phyloP scores from a whole-genome alignment of 768 basidiomycete genomes.

The Termitomyces sp. region DNA sequence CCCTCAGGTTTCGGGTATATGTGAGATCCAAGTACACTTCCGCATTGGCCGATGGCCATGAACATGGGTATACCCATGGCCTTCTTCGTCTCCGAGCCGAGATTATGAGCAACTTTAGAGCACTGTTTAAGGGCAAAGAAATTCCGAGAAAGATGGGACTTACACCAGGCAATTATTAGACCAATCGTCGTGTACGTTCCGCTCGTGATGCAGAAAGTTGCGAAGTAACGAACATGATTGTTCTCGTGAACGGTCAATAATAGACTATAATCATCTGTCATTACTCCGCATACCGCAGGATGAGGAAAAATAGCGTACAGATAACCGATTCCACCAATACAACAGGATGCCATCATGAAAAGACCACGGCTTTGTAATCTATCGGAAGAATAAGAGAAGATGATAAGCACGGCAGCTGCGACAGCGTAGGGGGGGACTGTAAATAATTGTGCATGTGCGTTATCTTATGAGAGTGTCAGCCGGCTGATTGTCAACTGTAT shows the following conservation, averaged over 20 bases:
- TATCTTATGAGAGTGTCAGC: constrained; percentile 31
- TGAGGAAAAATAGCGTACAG: constrained; percentile 34
- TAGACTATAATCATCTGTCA: constrained; percentile 29
- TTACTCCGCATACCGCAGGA: neutral
- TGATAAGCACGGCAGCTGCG: constrained; percentile 55
- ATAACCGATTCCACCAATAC: constrained; percentile 55
- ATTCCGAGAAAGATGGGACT: constrained; percentile 18
- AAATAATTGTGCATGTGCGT: constrained; percentile 62
- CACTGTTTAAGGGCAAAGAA: neutral
- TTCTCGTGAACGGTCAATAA: constrained; percentile 50
- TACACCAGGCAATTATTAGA: constrained; percentile 73
- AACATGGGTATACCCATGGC: constrained; percentile 75
- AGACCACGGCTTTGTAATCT: constrained; percentile 53
- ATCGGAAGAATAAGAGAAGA: constrained; percentile 60
- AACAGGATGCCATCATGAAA: constrained; percentile 38
- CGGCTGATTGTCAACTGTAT: neutral
- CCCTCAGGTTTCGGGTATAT: constrained; percentile 61
- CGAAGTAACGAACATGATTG: constrained; percentile 66
- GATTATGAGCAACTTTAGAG: constrained; percentile 55
- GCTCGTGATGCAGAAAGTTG: constrained; percentile 69
- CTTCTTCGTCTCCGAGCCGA: constrained; percentile 73
- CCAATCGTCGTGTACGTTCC: constrained; percentile 78
- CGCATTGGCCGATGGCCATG: constrained; percentile 77
- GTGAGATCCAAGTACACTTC: constrained; percentile 71
- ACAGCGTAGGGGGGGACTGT: constrained; percentile 82